Base-by-base conservation (phyloP, 1,284 basidiomycete genomes). In the Moesziomyces globuligerus region DNA sequence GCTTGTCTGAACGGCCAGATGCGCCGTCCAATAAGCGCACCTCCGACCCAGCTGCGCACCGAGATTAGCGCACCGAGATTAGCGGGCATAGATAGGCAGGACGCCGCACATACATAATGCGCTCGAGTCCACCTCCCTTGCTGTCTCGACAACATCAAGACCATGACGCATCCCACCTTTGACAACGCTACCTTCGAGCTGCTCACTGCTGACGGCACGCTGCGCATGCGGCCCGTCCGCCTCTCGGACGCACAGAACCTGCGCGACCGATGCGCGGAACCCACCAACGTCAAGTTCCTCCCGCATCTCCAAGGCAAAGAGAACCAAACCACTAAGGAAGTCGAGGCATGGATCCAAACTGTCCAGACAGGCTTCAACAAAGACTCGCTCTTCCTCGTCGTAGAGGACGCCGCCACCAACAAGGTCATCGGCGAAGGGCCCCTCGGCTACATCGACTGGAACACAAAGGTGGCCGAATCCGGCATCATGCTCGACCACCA, bases 261-360 rank as follows among this genome's bases (percentile, higher is more conserved):
- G 18, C 58, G 65, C 17, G 50, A 62, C 25, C 58, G 65, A 3
- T 58, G 58, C 24, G 65, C 65, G 0, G 58, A 58, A 23, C 58
- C 49, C 0, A 32, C 26, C 17, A 68, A 56, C 54, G 58, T 61
- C 1, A 11, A n/a, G 2, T 68, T 25, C 32, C 58, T 68, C 29
- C 65, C 58, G 1, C 58, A 68, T 26, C 32, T 68, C 0, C 65
- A 68, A 13, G 58, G 58, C 6, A 57, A 68, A 21, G 53, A 68
- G 17, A 38, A 45, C n/a, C 58, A 68, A 37, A 58, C 51, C 1
- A 55, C 51, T 3, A 17, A 21, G 17, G 47, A 66, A 7, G 62
- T 66, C 34, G 44, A 59, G 32, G 20, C 29, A 0, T 66, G 62
- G 62, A 66, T 66, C 17, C 2, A 21, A 2, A 51, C 37, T 23